Percentiles rank a stretch among this genome's conserved stretches.
Conservation (phyloP, 768 basidiomycete genomes). For the Heimioporus sp. region DNA sequence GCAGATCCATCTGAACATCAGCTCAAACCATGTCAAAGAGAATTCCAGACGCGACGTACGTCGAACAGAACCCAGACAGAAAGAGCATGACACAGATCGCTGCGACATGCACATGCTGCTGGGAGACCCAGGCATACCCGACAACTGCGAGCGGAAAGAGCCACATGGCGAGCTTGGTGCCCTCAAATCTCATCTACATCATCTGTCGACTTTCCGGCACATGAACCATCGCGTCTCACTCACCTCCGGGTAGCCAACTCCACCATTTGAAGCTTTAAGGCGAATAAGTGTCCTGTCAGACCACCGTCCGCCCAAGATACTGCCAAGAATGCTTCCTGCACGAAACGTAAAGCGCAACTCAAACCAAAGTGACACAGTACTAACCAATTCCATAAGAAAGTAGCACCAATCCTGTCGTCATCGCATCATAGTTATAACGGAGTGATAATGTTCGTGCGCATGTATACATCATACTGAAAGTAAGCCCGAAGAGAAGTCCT, state of each 20-base stretch:
- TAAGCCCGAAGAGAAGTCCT: conserved; percentile 73
- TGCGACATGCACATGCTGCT: conserved; percentile 61
- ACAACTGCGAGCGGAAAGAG: conserved; percentile 55
- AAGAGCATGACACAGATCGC: conserved; percentile 77
- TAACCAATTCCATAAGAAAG: conserved; percentile 70
- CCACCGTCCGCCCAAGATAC: conserved; percentile 60
- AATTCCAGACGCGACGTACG: conserved; percentile 43
- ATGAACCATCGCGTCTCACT: conserved; percentile 6
- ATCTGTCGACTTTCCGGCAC: neutral
- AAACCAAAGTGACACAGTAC: conserved; percentile 8
- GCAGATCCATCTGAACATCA: conserved; percentile 50
- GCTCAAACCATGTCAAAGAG: neutral
- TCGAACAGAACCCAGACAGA: conserved; percentile 65
- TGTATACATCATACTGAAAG: conserved; percentile 71
- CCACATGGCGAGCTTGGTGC: conserved; percentile 56
- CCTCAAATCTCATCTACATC: conserved; percentile 68
- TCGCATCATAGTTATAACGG: conserved; percentile 64
- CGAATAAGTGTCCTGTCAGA: conserved; percentile 48
- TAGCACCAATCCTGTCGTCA: conserved; percentile 75
- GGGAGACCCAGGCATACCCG: conserved; percentile 76
- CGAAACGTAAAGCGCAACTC: neutral
- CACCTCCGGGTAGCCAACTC: conserved; percentile 64
- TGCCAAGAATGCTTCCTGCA: conserved; percentile 49
- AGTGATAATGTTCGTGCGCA: conserved; percentile 67
- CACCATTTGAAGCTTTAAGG: conserved; percentile 49